Conservation (phyloP, 179 eudicot species). For the Drosera spatulata region DNA sequence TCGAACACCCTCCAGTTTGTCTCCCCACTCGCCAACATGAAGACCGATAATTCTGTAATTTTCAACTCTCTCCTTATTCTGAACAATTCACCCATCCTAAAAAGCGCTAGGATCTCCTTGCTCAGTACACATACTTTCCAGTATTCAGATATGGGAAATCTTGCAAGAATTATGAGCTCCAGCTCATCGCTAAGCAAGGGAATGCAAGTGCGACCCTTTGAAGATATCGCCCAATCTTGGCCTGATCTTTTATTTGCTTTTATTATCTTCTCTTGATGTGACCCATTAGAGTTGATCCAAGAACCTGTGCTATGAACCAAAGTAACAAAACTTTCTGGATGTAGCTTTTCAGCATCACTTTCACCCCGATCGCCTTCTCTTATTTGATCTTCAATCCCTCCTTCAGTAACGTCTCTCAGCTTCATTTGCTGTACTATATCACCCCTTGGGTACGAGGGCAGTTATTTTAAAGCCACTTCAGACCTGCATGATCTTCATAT, state of each 20-base stretch:
- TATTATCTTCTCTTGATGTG: conserved; percentile 8
- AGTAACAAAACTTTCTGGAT: conserved; percentile 3
- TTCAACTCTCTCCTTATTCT: conserved; percentile 26
- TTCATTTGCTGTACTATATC: conserved; percentile 1
- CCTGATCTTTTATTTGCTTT: conserved; percentile 9
- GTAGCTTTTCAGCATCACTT: conserved; percentile 6
- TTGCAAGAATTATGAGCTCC: conserved; percentile 32
- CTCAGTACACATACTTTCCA: conserved; percentile 30
- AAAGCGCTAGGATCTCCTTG: conserved; percentile 20
- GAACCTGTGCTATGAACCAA: not conserved
- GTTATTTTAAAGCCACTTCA: too few species aligned
- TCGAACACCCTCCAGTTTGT: conserved; percentile 36
- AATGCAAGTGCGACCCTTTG: conserved; percentile 1
- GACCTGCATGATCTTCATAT: too few species aligned
- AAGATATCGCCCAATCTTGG: conserved; percentile 2
- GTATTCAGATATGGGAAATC: conserved; percentile 33
- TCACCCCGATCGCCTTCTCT: conserved; percentile 8
- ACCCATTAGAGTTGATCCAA: conserved; percentile 4
- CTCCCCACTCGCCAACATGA: conserved; percentile 33
- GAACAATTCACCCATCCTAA: conserved; percentile 29
- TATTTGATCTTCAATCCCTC: not conserved
- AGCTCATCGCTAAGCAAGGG: conserved; percentile 25
- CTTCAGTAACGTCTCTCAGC: conserved; percentile 5
- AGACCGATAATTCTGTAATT: conserved; percentile 29
- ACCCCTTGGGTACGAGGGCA: not conserved